phyloP scores from a whole-genome alignment of 345 rosid genomes.

The Corymbia maculata region DNA sequence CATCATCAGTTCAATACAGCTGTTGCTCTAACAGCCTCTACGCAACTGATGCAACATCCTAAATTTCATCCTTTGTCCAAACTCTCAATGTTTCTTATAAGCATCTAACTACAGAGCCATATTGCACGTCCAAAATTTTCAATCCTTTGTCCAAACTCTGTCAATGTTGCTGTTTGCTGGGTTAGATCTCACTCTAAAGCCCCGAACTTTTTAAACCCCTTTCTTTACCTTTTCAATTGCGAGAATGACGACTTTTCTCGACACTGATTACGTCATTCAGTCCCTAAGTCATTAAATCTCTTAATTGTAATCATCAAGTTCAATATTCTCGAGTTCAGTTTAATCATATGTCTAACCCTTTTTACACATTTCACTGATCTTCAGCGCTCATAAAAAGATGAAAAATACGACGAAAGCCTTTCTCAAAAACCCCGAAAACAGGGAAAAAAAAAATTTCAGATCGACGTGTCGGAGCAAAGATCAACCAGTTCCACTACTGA shows the following conservation, averaged over 20 bases:
- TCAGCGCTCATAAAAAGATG: background rate
- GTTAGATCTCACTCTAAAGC: background rate
- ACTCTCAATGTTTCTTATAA: background rate
- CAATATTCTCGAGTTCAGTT: background rate
- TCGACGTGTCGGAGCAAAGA: no score
- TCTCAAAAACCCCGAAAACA: background rate
- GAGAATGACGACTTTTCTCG: background rate
- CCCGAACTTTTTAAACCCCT: background rate
- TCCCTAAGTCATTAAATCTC: background rate
- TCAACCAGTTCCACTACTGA: background rate
- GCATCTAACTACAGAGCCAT: background rate
- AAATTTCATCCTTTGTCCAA: background rate
- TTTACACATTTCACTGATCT: background rate
- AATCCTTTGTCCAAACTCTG: no score
- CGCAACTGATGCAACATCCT: background rate
- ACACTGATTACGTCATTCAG: background rate
- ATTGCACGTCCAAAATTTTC: background rate
- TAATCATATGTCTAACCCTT: background rate
- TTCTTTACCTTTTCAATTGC: background rate
- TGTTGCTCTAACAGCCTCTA: background rate
- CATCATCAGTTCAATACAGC: background rate
- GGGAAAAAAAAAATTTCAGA: background rate
- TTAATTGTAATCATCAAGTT: background rate
- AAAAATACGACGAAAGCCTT: fast-evolving
- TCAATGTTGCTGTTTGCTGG: no score